phyloP scores from a whole-genome alignment of 306 rosid genomes.

The Crataegus laevigata region DNA sequence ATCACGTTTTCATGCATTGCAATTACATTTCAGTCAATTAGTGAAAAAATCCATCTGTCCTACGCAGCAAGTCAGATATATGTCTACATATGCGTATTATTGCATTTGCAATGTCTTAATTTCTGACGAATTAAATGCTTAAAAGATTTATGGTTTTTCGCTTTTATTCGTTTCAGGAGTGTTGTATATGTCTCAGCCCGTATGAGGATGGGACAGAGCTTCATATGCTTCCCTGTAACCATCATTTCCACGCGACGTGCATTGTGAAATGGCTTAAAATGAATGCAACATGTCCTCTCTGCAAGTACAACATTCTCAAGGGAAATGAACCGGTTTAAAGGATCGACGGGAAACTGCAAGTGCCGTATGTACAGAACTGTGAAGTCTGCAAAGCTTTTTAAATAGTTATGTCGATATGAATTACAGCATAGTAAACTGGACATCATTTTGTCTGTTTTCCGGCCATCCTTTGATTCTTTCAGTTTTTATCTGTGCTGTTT shows the following conservation, averaged over 20 bases:
- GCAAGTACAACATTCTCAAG: slow-evolving; percentile 91
- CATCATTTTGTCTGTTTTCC: slow-evolving; percentile 10
- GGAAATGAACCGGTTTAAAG: slow-evolving; percentile 63
- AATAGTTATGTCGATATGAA: slow-evolving; percentile 25
- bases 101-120: background rate
- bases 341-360: slow-evolving; percentile 10
- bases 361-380: slow-evolving; percentile 34
- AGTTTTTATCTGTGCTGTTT: background rate
- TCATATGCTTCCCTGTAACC: slow-evolving; percentile 90
- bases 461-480: background rate
- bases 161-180: slow-evolving; percentile 50
- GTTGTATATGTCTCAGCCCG: slow-evolving; percentile 87
- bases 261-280: slow-evolving; percentile 89
- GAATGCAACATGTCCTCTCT: slow-evolving; percentile 98
- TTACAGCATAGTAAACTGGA: slow-evolving; percentile 4
- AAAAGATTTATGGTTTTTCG: background rate
- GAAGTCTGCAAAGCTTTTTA: slow-evolving; percentile 17
- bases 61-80: background rate
- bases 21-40: background rate
- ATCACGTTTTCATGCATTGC: background rate
- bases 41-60: background rate
- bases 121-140: background rate
- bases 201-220: slow-evolving; percentile 90
- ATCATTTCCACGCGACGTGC: slow-evolving; percentile 80
- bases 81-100: too few relatives aligned